Conservation (phyloP, 192 early-diverging fungal species). For the Coemansia erecta region DNA sequence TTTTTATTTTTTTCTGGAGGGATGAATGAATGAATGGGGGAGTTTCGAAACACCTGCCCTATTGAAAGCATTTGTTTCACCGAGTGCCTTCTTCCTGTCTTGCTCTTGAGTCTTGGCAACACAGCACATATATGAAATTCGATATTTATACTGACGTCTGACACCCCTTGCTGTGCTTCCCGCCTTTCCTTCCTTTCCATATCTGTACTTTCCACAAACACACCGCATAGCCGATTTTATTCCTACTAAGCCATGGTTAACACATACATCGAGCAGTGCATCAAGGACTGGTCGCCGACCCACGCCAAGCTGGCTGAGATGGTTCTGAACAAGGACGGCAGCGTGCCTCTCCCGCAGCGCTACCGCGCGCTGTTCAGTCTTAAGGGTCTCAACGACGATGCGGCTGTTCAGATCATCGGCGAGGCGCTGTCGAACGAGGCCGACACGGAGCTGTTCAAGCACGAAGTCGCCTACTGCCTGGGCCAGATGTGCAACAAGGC, state of each 20-base stretch:
- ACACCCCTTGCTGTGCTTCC: not conserved
- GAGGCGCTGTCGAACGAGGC: constrained; percentile 70
- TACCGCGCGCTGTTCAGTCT: constrained; percentile 94
- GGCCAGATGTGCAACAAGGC: constrained; percentile 89
- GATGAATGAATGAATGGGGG: too few species aligned
- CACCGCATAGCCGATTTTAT: not conserved
- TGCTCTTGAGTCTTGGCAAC: not conserved
- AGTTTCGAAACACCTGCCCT: too few species aligned
- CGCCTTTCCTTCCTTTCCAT: not conserved
- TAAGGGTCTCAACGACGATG: constrained; percentile 72
- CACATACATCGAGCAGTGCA: constrained; percentile 39
- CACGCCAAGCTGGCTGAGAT: constrained; percentile 65
- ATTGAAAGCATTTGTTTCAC: too few species aligned
- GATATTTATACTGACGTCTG: too few species aligned
- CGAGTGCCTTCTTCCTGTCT: constrained; percentile 9
- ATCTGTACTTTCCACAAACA: constrained; percentile 4
- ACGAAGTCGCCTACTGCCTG: constrained; percentile 94
- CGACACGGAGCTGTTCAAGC: constrained; percentile 86
- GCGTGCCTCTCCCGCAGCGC: constrained; percentile 73
- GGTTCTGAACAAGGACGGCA: constrained; percentile 61
- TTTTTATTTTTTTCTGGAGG: not conserved
- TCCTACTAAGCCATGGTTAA: constrained; percentile 40
- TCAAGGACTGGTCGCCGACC: constrained; percentile 44
- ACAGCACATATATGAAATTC: too few species aligned
- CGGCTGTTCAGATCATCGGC: constrained; percentile 79